A percentile compares a stretch with the other conserved stretches of the same genome.
Evolutionary conservation across 1,139 yeast genomes (phyloP).

Genomic region (Pichia sp.): DNA sequence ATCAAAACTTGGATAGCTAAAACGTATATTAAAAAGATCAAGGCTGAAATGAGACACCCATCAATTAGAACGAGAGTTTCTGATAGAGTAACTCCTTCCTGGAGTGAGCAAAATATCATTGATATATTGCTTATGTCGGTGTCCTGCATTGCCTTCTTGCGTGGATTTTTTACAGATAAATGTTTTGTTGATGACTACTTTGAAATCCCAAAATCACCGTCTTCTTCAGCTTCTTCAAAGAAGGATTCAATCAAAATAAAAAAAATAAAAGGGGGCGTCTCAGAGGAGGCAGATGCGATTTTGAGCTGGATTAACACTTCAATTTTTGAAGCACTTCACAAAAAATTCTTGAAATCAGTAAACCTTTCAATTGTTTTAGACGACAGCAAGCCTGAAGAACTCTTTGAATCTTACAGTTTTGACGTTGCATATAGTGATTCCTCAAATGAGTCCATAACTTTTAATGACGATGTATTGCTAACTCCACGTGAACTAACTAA

Average conservation of each 20-base stretch:
- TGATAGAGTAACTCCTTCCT: slow-evolving; percentile 22
- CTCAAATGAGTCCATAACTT: slow-evolving; percentile 26
- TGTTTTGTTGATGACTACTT: slow-evolving; percentile 43
- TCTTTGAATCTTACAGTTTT: slow-evolving; percentile 50
- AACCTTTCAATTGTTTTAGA: slow-evolving; percentile 44
- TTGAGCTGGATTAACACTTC: slow-evolving; percentile 52
- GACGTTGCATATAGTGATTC: slow-evolving; percentile 37
- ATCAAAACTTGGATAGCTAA: too few species aligned
- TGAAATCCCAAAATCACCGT: slow-evolving; percentile 23
- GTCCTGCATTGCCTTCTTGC: slow-evolving; percentile 49
- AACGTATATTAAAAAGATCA: too few species aligned
- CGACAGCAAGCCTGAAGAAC: slow-evolving; percentile 35
- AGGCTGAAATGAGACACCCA: not conserved
- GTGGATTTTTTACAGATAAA: slow-evolving; percentile 49
- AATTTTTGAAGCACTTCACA: slow-evolving; percentile 41
- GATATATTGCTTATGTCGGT: slow-evolving; percentile 42
- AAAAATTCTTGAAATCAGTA: slow-evolving; percentile 41
- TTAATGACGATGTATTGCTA: slow-evolving; percentile 28
- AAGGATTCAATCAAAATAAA: slow-evolving; percentile 41
- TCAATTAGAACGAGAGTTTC: slow-evolving; percentile 17
- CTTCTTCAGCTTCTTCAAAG: not conserved
- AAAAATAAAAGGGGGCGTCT: slow-evolving; percentile 41
- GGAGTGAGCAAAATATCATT: slow-evolving; percentile 37
- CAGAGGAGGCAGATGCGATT: slow-evolving; percentile 42
- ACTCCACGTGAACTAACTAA: slow-evolving; percentile 33